Conservation (phyloP, 2,329 filamentous ascomycete species). For the Plenodomus biglobosus region DNA sequence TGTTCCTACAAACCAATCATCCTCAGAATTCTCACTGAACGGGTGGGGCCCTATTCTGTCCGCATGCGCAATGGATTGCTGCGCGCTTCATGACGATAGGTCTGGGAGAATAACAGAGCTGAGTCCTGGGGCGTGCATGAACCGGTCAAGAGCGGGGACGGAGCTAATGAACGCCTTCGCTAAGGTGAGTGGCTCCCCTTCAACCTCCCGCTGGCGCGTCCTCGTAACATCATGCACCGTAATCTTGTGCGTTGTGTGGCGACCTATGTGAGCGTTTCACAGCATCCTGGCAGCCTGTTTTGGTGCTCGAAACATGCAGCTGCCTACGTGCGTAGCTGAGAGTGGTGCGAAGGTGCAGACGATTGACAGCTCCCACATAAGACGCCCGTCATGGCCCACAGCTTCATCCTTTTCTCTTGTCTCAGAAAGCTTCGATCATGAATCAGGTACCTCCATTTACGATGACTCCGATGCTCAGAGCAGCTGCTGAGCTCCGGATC, state of each 20-base stretch:
- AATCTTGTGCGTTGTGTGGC: conserved; percentile 11
- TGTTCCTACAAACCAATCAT: too few species aligned
- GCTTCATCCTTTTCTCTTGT: conserved; percentile 2
- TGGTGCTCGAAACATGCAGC: conserved; percentile 7
- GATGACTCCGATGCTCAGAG: conserved; percentile 22
- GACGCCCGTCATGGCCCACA: background rate
- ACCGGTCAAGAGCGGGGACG: background rate
- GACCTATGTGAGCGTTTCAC: conserved; percentile 2
- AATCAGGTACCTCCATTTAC: conserved; percentile 9
- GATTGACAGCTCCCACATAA: conserved; percentile 3
- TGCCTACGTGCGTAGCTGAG: conserved; percentile 10
- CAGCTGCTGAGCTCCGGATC: conserved; percentile 50
- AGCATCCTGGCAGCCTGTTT: conserved; percentile 1
- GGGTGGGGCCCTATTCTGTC: too few species aligned
- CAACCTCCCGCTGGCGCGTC: background rate
- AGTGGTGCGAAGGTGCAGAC: background rate
- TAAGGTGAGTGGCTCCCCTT: background rate
- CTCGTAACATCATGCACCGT: conserved; percentile 10
- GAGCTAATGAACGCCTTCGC: background rate
- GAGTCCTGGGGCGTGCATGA: background rate
- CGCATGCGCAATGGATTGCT: too few species aligned
- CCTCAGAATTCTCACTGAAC: too few species aligned
- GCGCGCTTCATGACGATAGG: too few species aligned
- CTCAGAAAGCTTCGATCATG: conserved; percentile 1
- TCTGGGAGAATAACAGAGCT: too few species aligned